A percentile compares a stretch with the other conserved stretches of the same genome.
Evolutionary conservation across 2,329 filamentous ascomycete genomes (phyloP).

Genomic region (Verticillium albo-atrum): DNA sequence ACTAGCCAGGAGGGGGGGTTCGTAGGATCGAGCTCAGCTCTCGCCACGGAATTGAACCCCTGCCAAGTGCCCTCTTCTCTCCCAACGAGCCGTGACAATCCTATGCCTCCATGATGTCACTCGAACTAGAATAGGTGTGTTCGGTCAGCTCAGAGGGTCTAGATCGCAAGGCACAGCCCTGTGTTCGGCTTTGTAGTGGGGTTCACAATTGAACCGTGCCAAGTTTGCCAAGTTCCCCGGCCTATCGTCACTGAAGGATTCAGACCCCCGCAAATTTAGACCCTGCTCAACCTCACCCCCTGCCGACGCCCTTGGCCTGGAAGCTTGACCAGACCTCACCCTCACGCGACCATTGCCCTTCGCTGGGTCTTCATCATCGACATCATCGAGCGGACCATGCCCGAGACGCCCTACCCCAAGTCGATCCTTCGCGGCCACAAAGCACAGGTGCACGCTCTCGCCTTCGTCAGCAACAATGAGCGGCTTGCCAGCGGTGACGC

Average conservation of each 20-base stretch:
- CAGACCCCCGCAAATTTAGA: background rate
- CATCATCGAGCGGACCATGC: constrained; percentile 10
- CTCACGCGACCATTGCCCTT: background rate
- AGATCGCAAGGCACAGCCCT: background rate
- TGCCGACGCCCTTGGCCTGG: background rate
- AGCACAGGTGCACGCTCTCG: constrained; percentile 71
- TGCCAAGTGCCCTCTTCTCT: too few relatives aligned
- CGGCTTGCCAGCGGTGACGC: constrained; percentile 83
- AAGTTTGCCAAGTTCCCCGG: background rate
- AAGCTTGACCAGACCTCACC: background rate
- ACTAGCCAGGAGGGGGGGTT: background rate
- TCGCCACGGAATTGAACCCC: background rate
- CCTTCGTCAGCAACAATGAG: constrained; percentile 68
- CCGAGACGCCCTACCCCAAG: constrained; percentile 36
- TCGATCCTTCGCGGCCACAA: constrained; percentile 80
- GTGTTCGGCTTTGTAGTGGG: background rate
- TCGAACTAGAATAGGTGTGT: too few relatives aligned
- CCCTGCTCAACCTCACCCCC: background rate
- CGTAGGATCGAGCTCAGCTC: background rate
- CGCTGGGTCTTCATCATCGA: background rate
- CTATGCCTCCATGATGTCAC: too few relatives aligned
- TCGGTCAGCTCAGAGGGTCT: background rate
- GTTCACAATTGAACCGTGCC: background rate
- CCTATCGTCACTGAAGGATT: background rate
- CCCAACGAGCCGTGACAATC: too few relatives aligned